A percentile compares a stretch with the other conserved stretches of the same genome.
Evolutionary conservation across 2,329 filamentous ascomycete genomes (phyloP).

Genomic region (Hymenoscyphus linearis): DNA sequence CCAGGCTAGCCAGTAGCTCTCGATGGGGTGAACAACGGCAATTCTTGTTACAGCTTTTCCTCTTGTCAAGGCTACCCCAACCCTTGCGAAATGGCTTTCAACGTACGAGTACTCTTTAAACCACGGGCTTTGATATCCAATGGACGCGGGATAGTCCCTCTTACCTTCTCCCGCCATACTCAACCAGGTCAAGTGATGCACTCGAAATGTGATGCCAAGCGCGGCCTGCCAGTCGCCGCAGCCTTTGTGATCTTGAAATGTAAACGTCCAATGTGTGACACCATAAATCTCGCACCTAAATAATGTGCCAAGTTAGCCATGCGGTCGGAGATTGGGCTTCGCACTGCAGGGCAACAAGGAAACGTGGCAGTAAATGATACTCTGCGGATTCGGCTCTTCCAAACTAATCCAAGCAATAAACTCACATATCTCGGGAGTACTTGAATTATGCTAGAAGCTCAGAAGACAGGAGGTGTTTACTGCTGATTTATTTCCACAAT

Average conservation of each 20-base stretch:
- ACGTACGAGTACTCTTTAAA: conserved; percentile 31
- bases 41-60: conserved; percentile 29
- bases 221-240: conserved; percentile 34
- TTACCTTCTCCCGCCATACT: conserved; percentile 34
- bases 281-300: conserved; percentile 28
- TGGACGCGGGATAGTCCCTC: conserved; percentile 31
- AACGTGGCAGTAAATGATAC: neutral
- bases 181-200: conserved; percentile 32
- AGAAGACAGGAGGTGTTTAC: neutral
- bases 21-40: conserved; percentile 32
- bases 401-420: too few relatives aligned
- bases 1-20: conserved; percentile 33
- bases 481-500: neutral
- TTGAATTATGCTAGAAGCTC: neutral
- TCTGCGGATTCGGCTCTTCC: too few relatives aligned
- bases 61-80: conserved; percentile 30
- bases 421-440: too few relatives aligned
- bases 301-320: neutral
- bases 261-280: conserved; percentile 32
- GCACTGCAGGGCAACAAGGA: neutral
- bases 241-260: conserved; percentile 33
- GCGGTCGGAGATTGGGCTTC: neutral
- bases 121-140: conserved; percentile 34
- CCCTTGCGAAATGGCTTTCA: conserved; percentile 32
- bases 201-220: conserved; percentile 32